Base-by-base conservation (phyloP, 2,329 filamentous ascomycete species). In the Plenodomus biglobosus region DNA sequence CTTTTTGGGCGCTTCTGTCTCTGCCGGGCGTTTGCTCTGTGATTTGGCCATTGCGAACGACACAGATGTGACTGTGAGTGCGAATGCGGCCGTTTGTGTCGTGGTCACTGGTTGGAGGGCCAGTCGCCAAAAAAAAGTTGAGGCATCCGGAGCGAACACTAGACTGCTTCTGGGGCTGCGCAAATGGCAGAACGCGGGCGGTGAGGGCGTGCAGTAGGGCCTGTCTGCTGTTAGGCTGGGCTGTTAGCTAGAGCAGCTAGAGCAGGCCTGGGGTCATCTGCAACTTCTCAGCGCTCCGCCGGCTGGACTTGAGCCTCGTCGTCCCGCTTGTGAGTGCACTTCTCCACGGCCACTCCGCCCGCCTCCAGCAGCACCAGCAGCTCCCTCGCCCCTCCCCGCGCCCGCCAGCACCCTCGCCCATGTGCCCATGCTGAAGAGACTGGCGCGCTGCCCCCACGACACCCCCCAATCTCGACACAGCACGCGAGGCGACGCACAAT, bases 1-100 rank as follows among this genome's bases (percentile, higher is more conserved):
- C 37, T 55, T 52, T 36, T 53, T 44, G 10, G 44, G 53, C 32
- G 46, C 34, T n/a, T 42, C 50, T 10, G 58, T 27, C 16, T 47
- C 58, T 17, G 55, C 55, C 17, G 56, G 17, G 42, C 55, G 59
- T 50, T 66, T 67, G 52, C 48, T 55, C 42, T 60, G 59, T 55
- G 66, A 59, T 52, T 70, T 72, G 44, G 59, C 64, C 70, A 71
- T 72, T 41, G 61, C 50, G 53, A 8, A 52, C 46, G 42, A 46
- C 47, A 44, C 47, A 18, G 37, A 44, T 27, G 52, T 45, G 42
- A 27, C 41, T 35, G 24, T 32, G 27, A 10, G 27, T 3, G 27
- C 27, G 27, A 15, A 6, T 7, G 27, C 11, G 27, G 22, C 11
- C n/a, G n/a, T n/a, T n/a, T n/a, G n/a, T n/a, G n/a, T n/a, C n/a